Evolutionary conservation across 2,329 filamentous ascomycete genomes (phyloP), one percentile per base, ranked within the genome.

Genomic region (Clonostachys rosea): DNA sequence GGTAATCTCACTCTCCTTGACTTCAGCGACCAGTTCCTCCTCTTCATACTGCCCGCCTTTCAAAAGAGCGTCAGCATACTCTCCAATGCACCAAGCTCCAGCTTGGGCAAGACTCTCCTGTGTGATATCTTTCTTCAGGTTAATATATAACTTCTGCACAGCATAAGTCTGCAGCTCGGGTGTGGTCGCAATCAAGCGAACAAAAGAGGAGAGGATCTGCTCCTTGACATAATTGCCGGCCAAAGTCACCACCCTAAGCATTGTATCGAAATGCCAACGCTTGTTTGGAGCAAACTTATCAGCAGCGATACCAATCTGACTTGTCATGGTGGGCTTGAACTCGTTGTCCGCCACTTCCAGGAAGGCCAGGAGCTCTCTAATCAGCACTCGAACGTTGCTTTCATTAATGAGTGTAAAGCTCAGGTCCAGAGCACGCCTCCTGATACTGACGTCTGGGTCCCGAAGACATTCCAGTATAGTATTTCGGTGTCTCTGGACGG

Each of bases 381-480:
- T 94, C 37, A 99, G 78, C 5, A 97, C 89, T 37, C 94, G 85
- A 35, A 99, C 91, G 59, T 99, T 99, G 67, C 86, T 83, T 64
- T 97, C 94, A 64, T 99, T 97, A 69, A 99, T 96, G 45, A 99
- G 75, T 5, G 95, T 99, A 63, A 99, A 99, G 68, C 94, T 97
- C 48, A 99, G 82, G 63, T 99, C 94, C 37, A 99, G 78, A n/a
- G 94, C 94, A 68, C 94, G 83, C 61, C 94, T 81, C 60, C 95
- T 82, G 59, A 99, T 99, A 70, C 92, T 97, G 66, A 99, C 97
- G 71, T 99, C 94, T 2, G 95, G 94, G 62, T 99, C 94, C 54
- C 95, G 82, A 50, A 99, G 71, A 69, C 94, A 99, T 66, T 99
- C 94, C 35, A 99, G 73, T 52, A 99, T 97, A 1, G 94, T 99